Conservation (phyloP, 2,329 filamentous ascomycete species). For the Domatiomyces globalis region DNA sequence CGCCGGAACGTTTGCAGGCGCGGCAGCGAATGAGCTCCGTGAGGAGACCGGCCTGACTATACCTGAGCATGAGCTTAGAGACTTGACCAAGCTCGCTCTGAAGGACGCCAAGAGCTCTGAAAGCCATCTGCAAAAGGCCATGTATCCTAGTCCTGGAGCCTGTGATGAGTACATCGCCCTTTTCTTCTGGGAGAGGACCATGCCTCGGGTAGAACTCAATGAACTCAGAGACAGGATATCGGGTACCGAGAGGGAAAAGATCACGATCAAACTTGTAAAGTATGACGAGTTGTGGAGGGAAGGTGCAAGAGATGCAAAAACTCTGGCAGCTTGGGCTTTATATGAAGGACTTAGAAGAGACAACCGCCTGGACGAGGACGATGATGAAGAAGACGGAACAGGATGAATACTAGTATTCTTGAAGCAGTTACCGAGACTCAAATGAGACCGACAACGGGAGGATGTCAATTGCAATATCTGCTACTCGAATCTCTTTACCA, state of each 20-base stretch:
- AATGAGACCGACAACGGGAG: no score
- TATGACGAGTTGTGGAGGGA: conserved; percentile 40
- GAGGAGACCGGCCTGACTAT: conserved; percentile 42
- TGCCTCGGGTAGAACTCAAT: conserved; percentile 35
- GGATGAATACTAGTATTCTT: no score
- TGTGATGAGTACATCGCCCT: conserved; percentile 46
- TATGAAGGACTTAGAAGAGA: conserved; percentile 39
- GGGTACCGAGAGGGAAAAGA: conserved; percentile 43
- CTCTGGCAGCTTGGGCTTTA: conserved; percentile 39
- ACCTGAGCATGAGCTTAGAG: conserved; percentile 34
- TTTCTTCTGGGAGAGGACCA: conserved; percentile 40
- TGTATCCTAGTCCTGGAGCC: conserved; percentile 42
- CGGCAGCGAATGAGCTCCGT: conserved; percentile 41
- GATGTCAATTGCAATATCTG: no score
- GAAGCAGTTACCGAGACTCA: no score
- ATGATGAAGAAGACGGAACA: not conserved
- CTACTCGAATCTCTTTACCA: no score
- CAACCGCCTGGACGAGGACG: conserved; percentile 14
- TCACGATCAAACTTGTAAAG: conserved; percentile 41
- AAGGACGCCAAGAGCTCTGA: conserved; percentile 13
- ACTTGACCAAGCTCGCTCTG: conserved; percentile 38
- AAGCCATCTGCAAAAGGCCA: conserved; percentile 32
- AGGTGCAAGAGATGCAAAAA: conserved; percentile 41
- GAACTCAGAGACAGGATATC: conserved; percentile 39
- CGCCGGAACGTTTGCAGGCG: conserved; percentile 37